Percentiles rank a stretch among this genome's conserved stretches.
These are phyloP conservation scores for Ophiocordyceps polyrhachis-furcata DNA, from an alignment of 2,329 filamentous ascomycete genomes.

Conservation along the genomic window DNA sequence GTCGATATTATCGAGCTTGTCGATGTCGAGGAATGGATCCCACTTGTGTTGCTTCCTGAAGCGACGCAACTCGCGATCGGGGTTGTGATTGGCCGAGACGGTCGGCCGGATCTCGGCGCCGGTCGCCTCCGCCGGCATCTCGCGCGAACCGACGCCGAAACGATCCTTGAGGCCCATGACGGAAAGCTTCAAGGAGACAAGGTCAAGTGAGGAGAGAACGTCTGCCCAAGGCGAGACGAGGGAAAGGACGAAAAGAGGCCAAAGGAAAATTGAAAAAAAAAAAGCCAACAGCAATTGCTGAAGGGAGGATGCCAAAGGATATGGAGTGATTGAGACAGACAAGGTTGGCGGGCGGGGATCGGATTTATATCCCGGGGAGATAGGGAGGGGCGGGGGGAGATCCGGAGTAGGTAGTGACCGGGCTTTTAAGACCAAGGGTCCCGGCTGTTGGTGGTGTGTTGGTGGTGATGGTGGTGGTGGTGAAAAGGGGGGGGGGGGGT, in stretches of 20 bases:
- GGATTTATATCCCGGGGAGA: background rate
- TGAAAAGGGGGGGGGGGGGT: too few species aligned
- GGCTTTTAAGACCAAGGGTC: too few species aligned
- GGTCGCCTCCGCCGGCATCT: constrained; percentile 4
- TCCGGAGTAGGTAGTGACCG: too few species aligned
- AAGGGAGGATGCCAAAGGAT: too few species aligned
- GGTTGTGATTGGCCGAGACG: constrained; percentile 3
- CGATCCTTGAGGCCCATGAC: constrained; percentile 8
- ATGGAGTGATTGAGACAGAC: background rate
- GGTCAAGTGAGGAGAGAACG: too few species aligned
- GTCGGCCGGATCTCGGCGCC: constrained; percentile 6
- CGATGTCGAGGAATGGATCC: constrained; percentile 36
- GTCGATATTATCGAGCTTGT: constrained; percentile 32
- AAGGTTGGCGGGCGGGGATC: background rate
- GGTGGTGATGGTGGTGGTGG: too few species aligned
- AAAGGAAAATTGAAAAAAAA: too few species aligned
- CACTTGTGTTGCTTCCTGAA: constrained; percentile 33
- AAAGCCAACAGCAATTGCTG: background rate
- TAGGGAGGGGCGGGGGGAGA: background rate
- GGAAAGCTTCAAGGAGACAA: background rate
- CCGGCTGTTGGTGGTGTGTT: too few species aligned
- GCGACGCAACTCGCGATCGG: constrained; percentile 15
- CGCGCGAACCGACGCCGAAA: constrained; percentile 5
- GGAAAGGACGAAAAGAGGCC: background rate
- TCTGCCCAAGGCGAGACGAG: background rate